These are phyloP conservation scores for Carex kokanica DNA, from an alignment of 176 grass and related monocot species.

Conservation along the genomic window DNA sequence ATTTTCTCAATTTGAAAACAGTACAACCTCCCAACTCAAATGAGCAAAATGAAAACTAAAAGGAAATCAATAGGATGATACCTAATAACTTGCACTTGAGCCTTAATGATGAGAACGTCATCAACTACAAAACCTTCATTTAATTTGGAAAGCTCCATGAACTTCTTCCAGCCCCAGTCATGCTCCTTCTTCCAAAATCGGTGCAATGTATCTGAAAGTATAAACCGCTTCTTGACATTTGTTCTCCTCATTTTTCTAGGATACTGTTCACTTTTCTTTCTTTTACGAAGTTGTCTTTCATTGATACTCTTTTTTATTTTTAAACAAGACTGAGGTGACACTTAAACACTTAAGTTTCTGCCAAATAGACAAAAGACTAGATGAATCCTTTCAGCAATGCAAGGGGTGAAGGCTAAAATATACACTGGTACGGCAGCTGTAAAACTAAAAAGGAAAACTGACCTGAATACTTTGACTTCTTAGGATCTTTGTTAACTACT, in stretches of 20 bases:
- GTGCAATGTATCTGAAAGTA: constrained; percentile 92
- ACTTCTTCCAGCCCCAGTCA: constrained; percentile 99
- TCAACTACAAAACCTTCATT: constrained; percentile 84
- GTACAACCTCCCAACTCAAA: background rate
- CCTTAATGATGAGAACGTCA: constrained; percentile 94
- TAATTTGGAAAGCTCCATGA: constrained; percentile 98
- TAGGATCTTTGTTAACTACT: constrained; percentile 97
- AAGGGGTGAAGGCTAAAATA: background rate
- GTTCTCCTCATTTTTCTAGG: background rate
- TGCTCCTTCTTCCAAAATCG: constrained; percentile 99
- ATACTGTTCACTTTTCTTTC: background rate
- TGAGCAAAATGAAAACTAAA: background rate
- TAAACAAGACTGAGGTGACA: background rate
- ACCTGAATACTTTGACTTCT: constrained; percentile 99
- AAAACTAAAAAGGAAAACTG: constrained; percentile 22
- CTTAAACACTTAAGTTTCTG: background rate
- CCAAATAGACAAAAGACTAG: background rate
- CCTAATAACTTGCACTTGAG: constrained; percentile 99
- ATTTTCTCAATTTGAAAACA: background rate
- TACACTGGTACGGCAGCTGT: background rate
- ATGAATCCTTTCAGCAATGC: background rate
- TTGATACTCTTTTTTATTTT: background rate
- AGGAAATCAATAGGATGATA: constrained; percentile 27
- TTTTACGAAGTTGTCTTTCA: background rate
- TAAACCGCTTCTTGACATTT: background rate